Evolutionary conservation across 306 rosid species (phyloP).

Genomic region (Inga leiocalycina): DNA sequence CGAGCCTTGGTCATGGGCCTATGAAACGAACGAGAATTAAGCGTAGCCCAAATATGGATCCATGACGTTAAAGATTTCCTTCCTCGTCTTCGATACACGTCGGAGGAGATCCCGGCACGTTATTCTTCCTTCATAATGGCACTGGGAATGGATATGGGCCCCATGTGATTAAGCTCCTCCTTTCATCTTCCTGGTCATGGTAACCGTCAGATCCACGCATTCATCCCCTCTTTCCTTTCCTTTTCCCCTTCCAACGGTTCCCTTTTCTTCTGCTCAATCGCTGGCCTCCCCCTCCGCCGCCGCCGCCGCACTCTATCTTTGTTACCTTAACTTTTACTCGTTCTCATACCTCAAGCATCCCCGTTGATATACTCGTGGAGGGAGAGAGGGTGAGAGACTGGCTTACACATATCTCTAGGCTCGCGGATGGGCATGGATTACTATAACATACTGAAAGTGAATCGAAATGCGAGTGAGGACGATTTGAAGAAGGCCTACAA

Average conservation of each 20-base stretch:
- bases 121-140: not conserved
- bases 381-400: conserved; percentile 13
- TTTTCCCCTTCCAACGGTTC: conserved; percentile 33
- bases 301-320: not conserved
- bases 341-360: not conserved
- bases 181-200: not conserved
- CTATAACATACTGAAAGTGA: conserved; percentile 90
- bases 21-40: not conserved
- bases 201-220: conserved; percentile 47
- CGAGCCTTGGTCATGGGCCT: not conserved
- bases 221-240: conserved; percentile 28
- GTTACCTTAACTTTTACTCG: not conserved
- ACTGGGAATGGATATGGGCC: conserved; percentile 30
- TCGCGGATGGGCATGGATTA: conserved; percentile 75
- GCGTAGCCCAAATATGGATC: not conserved
- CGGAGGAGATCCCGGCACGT: not conserved
- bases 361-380: not conserved
- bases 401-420: not conserved
- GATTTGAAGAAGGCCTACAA: conserved; percentile 83
- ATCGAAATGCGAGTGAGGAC: conserved; percentile 79
- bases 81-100: not conserved
- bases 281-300: not conserved
- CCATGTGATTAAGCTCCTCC: conserved; percentile 15
- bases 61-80: not conserved
- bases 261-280: conserved; percentile 19